phyloP scores from a whole-genome alignment of 1,284 basidiomycete species.

The Sporisorium scitamineum region DNA sequence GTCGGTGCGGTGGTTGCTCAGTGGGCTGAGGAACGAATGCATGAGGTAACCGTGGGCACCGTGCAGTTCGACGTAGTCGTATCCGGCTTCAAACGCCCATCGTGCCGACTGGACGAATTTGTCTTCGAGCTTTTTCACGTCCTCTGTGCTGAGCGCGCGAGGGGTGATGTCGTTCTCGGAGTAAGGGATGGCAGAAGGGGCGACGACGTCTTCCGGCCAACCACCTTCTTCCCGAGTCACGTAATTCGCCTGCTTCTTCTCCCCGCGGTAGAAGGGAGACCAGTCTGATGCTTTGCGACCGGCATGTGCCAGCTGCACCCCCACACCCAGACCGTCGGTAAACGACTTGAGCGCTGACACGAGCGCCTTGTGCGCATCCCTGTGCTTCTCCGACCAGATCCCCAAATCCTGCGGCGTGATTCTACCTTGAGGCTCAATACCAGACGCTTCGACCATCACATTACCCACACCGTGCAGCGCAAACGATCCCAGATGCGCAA shows the following conservation, averaged over 20 bases:
- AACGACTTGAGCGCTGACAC: slow-evolving; percentile 78
- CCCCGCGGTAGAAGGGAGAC: slow-evolving; percentile 71
- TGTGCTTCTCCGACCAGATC: slow-evolving; percentile 82
- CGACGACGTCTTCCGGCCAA: slow-evolving; percentile 78
- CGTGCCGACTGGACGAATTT: slow-evolving; percentile 77
- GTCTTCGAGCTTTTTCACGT: slow-evolving; percentile 76
- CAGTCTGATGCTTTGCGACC: slow-evolving; percentile 77
- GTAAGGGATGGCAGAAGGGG: slow-evolving; percentile 76
- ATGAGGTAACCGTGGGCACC: slow-evolving; percentile 75
- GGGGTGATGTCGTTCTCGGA: slow-evolving; percentile 73
- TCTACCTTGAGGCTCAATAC: slow-evolving; percentile 80
- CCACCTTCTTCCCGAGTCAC: slow-evolving; percentile 72
- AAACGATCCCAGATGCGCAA: slow-evolving; percentile 65
- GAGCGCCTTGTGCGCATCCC: slow-evolving; percentile 77
- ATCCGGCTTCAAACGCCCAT: slow-evolving; percentile 71
- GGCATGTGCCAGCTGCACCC: slow-evolving; percentile 83
- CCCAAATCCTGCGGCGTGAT: slow-evolving; percentile 79
- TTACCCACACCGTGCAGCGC: slow-evolving; percentile 66
- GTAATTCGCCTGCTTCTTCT: slow-evolving; percentile 32
- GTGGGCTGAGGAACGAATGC: slow-evolving; percentile 71
- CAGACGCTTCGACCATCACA: slow-evolving; percentile 63
- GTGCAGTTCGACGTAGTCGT: slow-evolving; percentile 81
- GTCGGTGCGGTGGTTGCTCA: slow-evolving; percentile 66
- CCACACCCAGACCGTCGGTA: slow-evolving; percentile 76
- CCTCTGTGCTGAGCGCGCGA: slow-evolving; percentile 74